phyloP scores from a whole-genome alignment of 805 yeast genomes.

The Ogataea thermomethanolica region DNA sequence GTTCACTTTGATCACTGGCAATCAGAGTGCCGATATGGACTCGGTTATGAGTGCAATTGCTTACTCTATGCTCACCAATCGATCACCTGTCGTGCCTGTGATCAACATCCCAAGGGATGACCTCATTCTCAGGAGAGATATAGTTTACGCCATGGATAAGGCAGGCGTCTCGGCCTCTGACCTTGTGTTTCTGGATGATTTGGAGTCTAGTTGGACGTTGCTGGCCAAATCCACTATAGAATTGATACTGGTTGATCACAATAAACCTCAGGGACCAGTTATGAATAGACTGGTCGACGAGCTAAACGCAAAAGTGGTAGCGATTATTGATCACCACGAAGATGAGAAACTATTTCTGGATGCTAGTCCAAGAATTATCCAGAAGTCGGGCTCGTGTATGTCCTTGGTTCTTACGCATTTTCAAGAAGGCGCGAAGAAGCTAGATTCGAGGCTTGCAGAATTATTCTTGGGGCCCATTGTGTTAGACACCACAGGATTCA shows the following conservation, averaged over 20 bases:
- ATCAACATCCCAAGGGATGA: slow-evolving; percentile 70
- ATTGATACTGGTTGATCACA: slow-evolving; percentile 80
- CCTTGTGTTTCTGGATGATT: slow-evolving; percentile 68
- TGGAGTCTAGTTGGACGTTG: slow-evolving; percentile 26
- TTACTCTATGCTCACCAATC: slow-evolving; percentile 55
- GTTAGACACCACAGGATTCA: slow-evolving; percentile 71
- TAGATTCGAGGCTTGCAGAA: slow-evolving; percentile 30
- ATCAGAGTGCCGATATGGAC: slow-evolving; percentile 86
- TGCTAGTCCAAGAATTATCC: slow-evolving; percentile 60
- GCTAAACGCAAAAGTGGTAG: slow-evolving; percentile 37
- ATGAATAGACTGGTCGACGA: slow-evolving; percentile 30
- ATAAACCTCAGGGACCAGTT: slow-evolving; percentile 53
- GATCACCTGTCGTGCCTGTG: slow-evolving; percentile 51
- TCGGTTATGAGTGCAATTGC: slow-evolving; percentile 76
- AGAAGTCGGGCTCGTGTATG: slow-evolving; percentile 73
- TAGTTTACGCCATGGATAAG: slow-evolving; percentile 47
- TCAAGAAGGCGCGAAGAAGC: slow-evolving; percentile 5
- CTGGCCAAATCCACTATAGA: slow-evolving; percentile 26
- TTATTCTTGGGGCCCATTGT: slow-evolving; percentile 61
- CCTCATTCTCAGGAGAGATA: slow-evolving; percentile 66
- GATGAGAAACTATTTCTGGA: slow-evolving; percentile 53
- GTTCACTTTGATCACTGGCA: slow-evolving; percentile 60
- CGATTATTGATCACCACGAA: slow-evolving; percentile 85
- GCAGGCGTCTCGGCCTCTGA: slow-evolving; percentile 45
- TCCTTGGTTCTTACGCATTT: slow-evolving; percentile 61